These are phyloP conservation scores for Phialophora tarda DNA, from an alignment of 2,329 filamentous ascomycete genomes.

Conservation along the genomic window DNA sequence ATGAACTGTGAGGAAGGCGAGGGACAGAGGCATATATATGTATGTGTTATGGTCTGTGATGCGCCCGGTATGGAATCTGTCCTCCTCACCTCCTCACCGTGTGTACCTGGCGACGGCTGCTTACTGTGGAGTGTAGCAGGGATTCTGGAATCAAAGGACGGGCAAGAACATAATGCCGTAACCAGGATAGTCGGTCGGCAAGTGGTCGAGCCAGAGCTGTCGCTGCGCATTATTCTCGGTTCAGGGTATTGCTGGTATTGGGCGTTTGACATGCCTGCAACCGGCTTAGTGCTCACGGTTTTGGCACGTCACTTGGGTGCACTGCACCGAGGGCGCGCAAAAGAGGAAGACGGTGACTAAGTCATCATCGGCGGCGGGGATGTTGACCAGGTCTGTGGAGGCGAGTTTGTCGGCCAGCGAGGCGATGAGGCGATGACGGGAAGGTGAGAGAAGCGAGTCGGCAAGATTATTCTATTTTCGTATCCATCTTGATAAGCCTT, in stretches of 20 bases:
- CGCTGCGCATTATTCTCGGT: constrained; percentile 28
- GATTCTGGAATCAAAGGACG: constrained; percentile 15
- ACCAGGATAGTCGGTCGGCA: background rate
- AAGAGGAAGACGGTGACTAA: constrained; percentile 7
- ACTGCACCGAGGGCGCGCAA: background rate
- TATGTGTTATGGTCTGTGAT: constrained; percentile 2
- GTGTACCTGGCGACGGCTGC: constrained; percentile 5
- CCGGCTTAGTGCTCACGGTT: constrained; percentile 26
- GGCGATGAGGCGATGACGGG: background rate
- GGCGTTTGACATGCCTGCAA: background rate
- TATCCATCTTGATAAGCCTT: constrained; percentile 9
- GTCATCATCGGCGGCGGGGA: background rate
- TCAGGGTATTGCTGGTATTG: background rate
- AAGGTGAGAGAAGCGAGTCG: background rate
- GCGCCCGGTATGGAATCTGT: background rate
- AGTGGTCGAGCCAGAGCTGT: background rate
- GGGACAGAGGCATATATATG: constrained; percentile 22
- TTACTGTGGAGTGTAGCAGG: constrained; percentile 16
- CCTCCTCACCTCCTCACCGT: no score
- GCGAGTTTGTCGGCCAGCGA: background rate
- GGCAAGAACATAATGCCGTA: background rate
- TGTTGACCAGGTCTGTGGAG: background rate
- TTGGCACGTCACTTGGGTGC: background rate
- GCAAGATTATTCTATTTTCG: constrained; percentile 16
- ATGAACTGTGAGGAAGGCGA: constrained; percentile 4